Evolutionary conservation across 169 alveolate genomes (phyloP).

Genomic region (Plasmodium berghei): DNA sequence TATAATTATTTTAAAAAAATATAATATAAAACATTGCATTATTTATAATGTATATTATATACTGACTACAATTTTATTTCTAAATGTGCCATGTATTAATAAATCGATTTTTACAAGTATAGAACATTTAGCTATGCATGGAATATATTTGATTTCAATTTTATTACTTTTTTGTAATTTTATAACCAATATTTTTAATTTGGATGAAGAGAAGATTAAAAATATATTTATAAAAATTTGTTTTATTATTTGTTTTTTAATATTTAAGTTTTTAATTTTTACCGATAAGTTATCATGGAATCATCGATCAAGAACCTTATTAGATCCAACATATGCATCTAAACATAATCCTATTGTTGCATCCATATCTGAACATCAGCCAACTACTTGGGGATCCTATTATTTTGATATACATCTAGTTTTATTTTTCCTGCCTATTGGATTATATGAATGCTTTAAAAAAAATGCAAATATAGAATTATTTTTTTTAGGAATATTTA

Average conservation of each 20-base stretch:
- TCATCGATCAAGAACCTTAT: conserved; percentile 95
- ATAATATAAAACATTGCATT: conserved; percentile 91
- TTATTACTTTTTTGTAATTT: conserved; percentile 50
- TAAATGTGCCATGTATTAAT: conserved; percentile 96
- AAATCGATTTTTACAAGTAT: conserved; percentile 92
- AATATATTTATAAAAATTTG: conserved; percentile 16
- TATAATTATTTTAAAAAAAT: conserved; percentile 91
- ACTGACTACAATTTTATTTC: conserved; percentile 94
- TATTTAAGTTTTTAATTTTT: conserved; percentile 48
- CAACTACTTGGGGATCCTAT: conserved; percentile 96
- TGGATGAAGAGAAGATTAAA: conserved; percentile 10
- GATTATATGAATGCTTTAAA: conserved; percentile 76
- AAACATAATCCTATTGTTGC: conserved; percentile 97
- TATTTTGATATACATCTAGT: conserved; percentile 81
- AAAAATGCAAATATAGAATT: conserved; percentile 32
- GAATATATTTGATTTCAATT: conserved; percentile 90
- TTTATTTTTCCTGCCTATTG: conserved; percentile 77
- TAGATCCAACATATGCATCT: conserved; percentile 98
- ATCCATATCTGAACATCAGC: conserved; percentile 99
- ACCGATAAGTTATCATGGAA: conserved; percentile 62
- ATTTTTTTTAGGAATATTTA: conserved; percentile 69
- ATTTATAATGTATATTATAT: conserved; percentile 94
- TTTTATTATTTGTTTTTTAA: conserved; percentile 36
- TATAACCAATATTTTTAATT: neutral
- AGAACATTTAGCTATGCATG: conserved; percentile 98